Percentiles rank a stretch among this genome's conserved stretches.
These are phyloP conservation scores for Phytopythium sindhum DNA, from an alignment of 352 stramenopile genomes.

Conservation along the genomic window DNA sequence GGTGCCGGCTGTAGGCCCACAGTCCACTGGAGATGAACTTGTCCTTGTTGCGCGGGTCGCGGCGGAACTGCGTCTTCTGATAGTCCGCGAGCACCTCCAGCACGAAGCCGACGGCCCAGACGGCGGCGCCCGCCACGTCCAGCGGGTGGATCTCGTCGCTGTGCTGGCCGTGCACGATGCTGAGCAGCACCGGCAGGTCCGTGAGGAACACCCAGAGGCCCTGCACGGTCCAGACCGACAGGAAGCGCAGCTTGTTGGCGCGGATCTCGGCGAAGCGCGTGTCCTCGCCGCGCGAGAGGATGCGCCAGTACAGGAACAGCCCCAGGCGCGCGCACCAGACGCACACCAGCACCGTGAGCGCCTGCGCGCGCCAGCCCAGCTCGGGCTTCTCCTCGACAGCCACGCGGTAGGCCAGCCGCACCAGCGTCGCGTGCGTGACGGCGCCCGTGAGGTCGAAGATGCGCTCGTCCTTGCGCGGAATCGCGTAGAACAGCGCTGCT, in stretches of 20 bases:
- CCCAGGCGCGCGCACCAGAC: constrained; percentile 78
- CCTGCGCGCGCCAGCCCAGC: constrained; percentile 41
- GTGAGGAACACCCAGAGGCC: constrained; percentile 83
- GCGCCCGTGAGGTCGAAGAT: constrained; percentile 85
- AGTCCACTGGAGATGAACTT: constrained; percentile 76
- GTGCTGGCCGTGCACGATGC: constrained; percentile 28
- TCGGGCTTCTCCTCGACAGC: neutral
- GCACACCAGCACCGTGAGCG: constrained; percentile 68
- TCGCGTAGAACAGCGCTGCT: constrained; percentile 51
- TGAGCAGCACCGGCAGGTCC: constrained; percentile 61
- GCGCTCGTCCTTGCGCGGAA: constrained; percentile 68
- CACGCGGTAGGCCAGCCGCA: constrained; percentile 34
- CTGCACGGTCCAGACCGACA: constrained; percentile 80
- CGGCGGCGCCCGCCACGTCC: constrained; percentile 25
- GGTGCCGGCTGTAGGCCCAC: constrained; percentile 87
- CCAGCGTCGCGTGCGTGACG: constrained; percentile 64
- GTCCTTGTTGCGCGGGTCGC: constrained; percentile 54
- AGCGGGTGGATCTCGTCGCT: constrained; percentile 19
- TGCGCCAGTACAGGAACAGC: constrained; percentile 75
- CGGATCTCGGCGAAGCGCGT: constrained; percentile 71
- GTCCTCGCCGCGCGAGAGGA: constrained; percentile 62
- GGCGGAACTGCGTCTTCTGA: constrained; percentile 81
- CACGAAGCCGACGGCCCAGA: constrained; percentile 71
- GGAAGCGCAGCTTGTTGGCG: constrained; percentile 59
- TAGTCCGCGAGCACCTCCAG: constrained; percentile 75